Evolutionary conservation across 805 yeast species (phyloP).

Genomic region (Ogataea saltuana): DNA sequence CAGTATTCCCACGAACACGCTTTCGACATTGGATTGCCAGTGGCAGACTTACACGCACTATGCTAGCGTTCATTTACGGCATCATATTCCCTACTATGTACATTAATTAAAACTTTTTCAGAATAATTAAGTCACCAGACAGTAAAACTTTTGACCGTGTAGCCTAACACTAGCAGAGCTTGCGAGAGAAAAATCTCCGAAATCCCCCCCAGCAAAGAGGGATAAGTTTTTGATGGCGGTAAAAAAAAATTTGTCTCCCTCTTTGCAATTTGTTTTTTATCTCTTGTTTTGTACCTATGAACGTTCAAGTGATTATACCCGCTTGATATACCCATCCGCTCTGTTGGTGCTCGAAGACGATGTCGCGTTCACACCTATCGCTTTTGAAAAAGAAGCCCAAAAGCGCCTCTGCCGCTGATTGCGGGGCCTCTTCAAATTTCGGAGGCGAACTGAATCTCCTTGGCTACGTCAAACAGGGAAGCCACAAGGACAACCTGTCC

Average conservation of each 20-base stretch:
- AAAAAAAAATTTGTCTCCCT: background rate
- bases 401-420: constrained; percentile 15
- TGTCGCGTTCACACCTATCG: background rate
- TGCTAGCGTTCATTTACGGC: too few species aligned
- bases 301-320: background rate
- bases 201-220: background rate
- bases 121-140: too few species aligned
- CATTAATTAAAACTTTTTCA: too few species aligned
- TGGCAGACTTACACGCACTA: background rate
- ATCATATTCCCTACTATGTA: too few species aligned
- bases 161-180: too few species aligned
- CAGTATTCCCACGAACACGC: background rate
- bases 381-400: constrained; percentile 7
- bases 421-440: background rate
- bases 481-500: constrained; percentile 6
- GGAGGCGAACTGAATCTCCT: background rate
- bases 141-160: too few species aligned
- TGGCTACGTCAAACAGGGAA: constrained; percentile 10
- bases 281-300: background rate
- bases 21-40: constrained; percentile 1
- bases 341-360: background rate
- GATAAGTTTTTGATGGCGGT: constrained; percentile 1
- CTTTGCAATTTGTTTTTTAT: background rate
- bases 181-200: background rate
- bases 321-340: background rate